Evolutionary conservation across 768 basidiomycete species (phyloP), one percentile per base, ranked within the genome.

Genomic region (Rhodotorula diobovata): DNA sequence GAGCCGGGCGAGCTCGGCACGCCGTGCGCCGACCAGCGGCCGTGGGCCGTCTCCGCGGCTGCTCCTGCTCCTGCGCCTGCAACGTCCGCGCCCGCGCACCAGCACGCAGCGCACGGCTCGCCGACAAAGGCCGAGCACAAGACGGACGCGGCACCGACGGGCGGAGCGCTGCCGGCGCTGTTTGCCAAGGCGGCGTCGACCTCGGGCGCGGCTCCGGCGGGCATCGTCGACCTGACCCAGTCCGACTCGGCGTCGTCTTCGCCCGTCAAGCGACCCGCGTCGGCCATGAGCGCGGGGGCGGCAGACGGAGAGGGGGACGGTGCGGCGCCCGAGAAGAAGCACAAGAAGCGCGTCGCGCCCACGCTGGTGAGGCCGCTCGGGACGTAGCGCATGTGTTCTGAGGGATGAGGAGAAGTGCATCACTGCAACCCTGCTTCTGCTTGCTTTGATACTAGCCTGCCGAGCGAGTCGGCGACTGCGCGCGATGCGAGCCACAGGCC

Each of bases 1-100:
- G 94, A 97, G 81, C 67, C 79, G 3, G 77, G 77, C 21, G 95
- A 98, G 81, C 89, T 95, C 67, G 85, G 97, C 3, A 86, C 91
- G 0, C 85, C 89, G 9, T 87, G 95, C 79, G n/a, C 18, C 60
- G 32, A 32, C 32, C 32, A 48, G 43, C 60, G 20, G 1, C 39
- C 57, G 25, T 37, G 39, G 28, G 28, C 57, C 12, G 2, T 14
- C 15, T 11, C 39, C 8, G 25, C n/a, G 10, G 55, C 32, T 12
- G 41, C 41, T 7, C 43, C 30, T 53, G 32, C 54, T 46, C 45
- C 43, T 16, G 1, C 63, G 25, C 30, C 63, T 2, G 1, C 53
- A 30, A 30, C 34, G 54, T 6, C 34, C 32, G 20, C 34, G 18
- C 54, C 16, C 39, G 30, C n/a, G 1, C 39, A n/a, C 25, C 11